Percentiles rank a stretch among this genome's conserved stretches.
These are phyloP conservation scores for Colletotrichum orchidophilum DNA, from an alignment of 2,329 filamentous ascomycete genomes.

Conservation along the genomic window DNA sequence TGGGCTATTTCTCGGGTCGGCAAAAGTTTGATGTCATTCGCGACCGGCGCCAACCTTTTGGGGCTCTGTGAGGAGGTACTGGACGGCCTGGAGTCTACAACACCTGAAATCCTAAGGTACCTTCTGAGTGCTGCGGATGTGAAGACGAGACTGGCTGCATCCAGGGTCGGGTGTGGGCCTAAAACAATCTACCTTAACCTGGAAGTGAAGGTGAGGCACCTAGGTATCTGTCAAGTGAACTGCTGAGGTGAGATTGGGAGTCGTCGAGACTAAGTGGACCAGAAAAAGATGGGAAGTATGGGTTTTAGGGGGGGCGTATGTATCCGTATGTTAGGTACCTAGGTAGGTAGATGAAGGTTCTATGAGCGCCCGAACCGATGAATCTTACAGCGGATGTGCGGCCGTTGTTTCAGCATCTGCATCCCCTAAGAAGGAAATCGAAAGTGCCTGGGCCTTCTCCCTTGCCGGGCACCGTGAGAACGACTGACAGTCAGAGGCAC, in stretches of 20 bases:
- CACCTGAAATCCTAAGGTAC: background rate
- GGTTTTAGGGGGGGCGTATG: background rate
- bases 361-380: background rate
- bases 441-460: background rate
- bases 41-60: background rate
- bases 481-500: background rate
- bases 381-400: background rate
- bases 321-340: no score
- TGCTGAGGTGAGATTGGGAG: background rate
- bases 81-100: background rate
- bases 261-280: background rate
- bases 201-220: background rate
- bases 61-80: background rate
- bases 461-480: background rate
- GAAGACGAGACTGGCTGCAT: background rate
- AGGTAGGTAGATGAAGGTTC: background rate
- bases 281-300: background rate
- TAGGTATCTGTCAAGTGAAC: no score
- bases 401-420: constrained; percentile 10
- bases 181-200: background rate
- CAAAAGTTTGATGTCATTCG: constrained; percentile 23
- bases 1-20: constrained; percentile 8
- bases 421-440: constrained; percentile 1
- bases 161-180: background rate
- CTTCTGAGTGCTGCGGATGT: background rate